These are phyloP conservation scores for Capsicum pubescens DNA, from an alignment of 257 asterid genomes.

Conservation along the genomic window DNA sequence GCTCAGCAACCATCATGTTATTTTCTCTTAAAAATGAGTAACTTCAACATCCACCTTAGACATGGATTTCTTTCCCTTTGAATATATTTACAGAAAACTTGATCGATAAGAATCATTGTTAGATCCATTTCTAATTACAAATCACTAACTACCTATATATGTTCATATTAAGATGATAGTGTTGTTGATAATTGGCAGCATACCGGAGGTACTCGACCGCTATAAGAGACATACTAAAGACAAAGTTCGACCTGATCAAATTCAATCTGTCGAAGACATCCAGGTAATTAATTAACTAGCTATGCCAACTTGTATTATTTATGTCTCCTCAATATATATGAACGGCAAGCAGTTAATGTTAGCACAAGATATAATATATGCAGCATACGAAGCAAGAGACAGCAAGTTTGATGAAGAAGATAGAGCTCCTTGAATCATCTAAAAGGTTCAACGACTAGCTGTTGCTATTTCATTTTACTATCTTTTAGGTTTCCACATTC, in stretches of 20 bases:
- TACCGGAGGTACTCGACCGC: constrained; percentile 71
- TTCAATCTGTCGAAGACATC: constrained; percentile 49
- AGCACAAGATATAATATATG: background rate
- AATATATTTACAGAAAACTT: no score
- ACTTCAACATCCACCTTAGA: no score
- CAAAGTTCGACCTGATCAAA: constrained; percentile 45
- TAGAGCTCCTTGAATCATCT: constrained; percentile 79
- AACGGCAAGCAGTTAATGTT: no score
- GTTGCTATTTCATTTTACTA: constrained; percentile 22
- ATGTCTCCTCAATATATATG: no score
- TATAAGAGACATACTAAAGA: constrained; percentile 67
- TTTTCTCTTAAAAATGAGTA: no score
- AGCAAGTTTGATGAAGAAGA: constrained; percentile 70
- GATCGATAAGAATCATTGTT: no score
- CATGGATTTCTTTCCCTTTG: no score
- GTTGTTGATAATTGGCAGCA: constrained; percentile 46
- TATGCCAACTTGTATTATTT: no score
- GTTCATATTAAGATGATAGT: background rate
- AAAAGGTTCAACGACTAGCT: constrained; percentile 54
- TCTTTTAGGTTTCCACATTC: background rate
- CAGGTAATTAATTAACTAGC: constrained; percentile 49
- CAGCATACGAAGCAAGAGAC: constrained; percentile 74
- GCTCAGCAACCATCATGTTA: no score
- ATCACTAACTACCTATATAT: background rate
- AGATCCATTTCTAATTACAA: no score